These are phyloP conservation scores for Catunica adiposa DNA, from an alignment of 2,329 filamentous ascomycete genomes.

Conservation along the genomic window DNA sequence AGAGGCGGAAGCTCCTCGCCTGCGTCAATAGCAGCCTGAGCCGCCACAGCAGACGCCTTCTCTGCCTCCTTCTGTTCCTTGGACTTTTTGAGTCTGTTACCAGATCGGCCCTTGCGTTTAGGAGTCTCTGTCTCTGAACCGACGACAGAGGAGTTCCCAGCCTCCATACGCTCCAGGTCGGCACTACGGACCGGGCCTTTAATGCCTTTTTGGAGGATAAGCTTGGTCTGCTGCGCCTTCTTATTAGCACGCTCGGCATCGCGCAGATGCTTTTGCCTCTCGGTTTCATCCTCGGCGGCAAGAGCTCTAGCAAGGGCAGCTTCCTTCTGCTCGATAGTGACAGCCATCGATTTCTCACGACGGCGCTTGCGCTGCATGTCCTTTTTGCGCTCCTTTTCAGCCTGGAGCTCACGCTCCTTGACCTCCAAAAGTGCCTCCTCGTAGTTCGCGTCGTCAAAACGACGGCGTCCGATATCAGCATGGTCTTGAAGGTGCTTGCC, in stretches of 20 bases:
- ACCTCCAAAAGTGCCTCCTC: constrained; percentile 72
- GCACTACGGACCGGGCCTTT: constrained; percentile 52
- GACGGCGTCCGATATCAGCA: constrained; percentile 52
- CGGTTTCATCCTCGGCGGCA: constrained; percentile 63
- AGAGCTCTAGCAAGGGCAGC: constrained; percentile 63
- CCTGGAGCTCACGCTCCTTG: constrained; percentile 72
- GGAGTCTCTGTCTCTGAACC: constrained; percentile 41
- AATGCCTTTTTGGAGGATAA: constrained; percentile 71
- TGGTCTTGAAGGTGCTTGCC: constrained; percentile 50
- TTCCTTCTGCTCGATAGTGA: constrained; percentile 81
- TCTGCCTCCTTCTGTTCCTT: constrained; percentile 73
- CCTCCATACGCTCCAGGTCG: constrained; percentile 66
- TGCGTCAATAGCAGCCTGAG: constrained; percentile 67
- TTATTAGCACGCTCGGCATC: constrained; percentile 83
- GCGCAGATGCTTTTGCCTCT: constrained; percentile 62
- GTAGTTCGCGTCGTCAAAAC: constrained; percentile 63
- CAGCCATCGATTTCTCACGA: constrained; percentile 87
- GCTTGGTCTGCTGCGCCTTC: constrained; percentile 80
- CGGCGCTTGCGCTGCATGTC: constrained; percentile 97
- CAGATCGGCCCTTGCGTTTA: constrained; percentile 40
- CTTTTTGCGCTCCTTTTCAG: constrained; percentile 98
- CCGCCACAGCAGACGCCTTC: constrained; percentile 69
- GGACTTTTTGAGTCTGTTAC: constrained; percentile 71
- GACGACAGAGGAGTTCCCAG: constrained; percentile 71
- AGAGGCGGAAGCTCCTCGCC: constrained; percentile 53